phyloP scores from a whole-genome alignment of 345 rosid species.

The Arabis alpina region DNA sequence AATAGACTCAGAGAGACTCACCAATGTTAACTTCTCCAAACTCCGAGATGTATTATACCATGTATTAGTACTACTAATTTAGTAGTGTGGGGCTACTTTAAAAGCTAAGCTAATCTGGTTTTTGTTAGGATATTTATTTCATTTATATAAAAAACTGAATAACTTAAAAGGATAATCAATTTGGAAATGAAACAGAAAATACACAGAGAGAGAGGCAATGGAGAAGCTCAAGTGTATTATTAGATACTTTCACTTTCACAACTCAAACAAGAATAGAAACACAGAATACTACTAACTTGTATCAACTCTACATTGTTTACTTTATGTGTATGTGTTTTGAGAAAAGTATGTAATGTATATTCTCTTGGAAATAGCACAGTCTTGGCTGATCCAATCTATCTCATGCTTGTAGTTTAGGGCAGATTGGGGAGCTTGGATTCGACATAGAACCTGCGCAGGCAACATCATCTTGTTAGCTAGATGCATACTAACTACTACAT shows the following conservation, averaged over 20 bases:
- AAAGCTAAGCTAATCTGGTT: neutral
- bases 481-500: neutral
- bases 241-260: constrained; percentile 13
- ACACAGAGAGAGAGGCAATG: neutral
- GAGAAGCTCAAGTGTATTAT: constrained; percentile 23
- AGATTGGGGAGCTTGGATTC: constrained; percentile 42
- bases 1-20: too few species aligned
- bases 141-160: too few species aligned
- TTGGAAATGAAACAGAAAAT: neutral
- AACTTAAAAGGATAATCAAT: neutral
- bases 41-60: too few species aligned
- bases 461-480: constrained; percentile 13
- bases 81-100: too few species aligned
- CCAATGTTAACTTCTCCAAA: too few species aligned
- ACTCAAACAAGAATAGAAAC: constrained; percentile 13
- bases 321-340: constrained; percentile 18
- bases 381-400: too few species aligned
- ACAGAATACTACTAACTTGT: constrained; percentile 16
- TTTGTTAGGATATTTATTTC: neutral
- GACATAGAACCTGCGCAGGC: constrained; percentile 45
- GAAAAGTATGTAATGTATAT: constrained; percentile 31
- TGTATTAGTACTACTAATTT: too few species aligned
- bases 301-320: constrained; percentile 25
- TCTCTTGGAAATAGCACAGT: constrained; percentile 13
- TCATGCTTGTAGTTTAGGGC: constrained; percentile 46